A percentile compares a stretch with the other conserved stretches of the same genome.
These are phyloP conservation scores for Arabidopsis thaliana DNA, from an alignment of 345 rosid species.

Conservation along the genomic window DNA sequence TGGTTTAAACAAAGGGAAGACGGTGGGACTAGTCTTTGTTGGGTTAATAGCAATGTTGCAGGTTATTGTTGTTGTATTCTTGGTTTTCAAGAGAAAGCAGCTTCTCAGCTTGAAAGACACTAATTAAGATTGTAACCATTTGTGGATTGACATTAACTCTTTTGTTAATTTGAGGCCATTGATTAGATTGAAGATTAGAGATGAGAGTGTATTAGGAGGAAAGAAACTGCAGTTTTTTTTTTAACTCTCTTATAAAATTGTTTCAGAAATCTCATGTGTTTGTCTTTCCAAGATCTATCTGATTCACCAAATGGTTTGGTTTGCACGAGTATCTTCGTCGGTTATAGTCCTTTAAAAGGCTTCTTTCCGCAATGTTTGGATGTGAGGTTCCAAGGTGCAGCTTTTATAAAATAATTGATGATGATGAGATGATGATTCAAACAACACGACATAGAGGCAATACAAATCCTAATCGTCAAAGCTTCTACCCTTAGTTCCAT, in stretches of 20 bases:
- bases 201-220: neutral
- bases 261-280: neutral
- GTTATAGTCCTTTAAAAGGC: neutral
- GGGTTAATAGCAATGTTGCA: slow-evolving; percentile 72
- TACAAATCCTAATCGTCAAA: neutral
- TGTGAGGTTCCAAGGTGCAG: slow-evolving; percentile 25
- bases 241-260: neutral
- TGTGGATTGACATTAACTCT: neutral
- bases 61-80: slow-evolving; percentile 64
- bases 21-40: slow-evolving; percentile 70
- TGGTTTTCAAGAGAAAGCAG: slow-evolving; percentile 71
- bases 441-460: slow-evolving; percentile 6
- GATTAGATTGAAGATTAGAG: slow-evolving; percentile 14
- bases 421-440: neutral
- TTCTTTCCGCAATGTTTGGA: slow-evolving; percentile 1
- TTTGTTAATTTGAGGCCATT: neutral
- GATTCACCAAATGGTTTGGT: slow-evolving; percentile 4
- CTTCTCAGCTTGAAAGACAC: slow-evolving; percentile 52
- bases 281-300: slow-evolving; percentile 22
- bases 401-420: neutral
- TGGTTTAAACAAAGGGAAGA: slow-evolving; percentile 69
- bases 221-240: neutral
- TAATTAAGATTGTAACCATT: slow-evolving; percentile 4
- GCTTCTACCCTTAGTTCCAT: neutral
- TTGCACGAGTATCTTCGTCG: neutral